Evolutionary conservation across 2,329 filamentous ascomycete species (phyloP).

Genomic region (Colletotrichum chrysophilum): DNA sequence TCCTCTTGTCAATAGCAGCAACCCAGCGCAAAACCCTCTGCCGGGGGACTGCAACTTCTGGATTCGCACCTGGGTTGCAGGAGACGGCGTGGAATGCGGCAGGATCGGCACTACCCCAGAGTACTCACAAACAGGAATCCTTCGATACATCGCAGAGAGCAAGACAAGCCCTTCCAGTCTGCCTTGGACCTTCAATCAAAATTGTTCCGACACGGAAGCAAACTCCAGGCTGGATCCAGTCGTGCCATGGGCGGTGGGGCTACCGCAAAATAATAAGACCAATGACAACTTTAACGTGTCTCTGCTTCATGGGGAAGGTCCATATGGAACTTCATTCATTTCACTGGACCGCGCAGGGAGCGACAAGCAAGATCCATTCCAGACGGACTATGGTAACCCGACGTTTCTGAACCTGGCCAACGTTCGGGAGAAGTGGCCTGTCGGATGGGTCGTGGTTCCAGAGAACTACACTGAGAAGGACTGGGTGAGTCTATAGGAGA

Average conservation of each 20-base stretch:
- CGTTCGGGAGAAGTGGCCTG: slow-evolving; percentile 7
- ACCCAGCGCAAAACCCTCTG: slow-evolving; percentile 4
- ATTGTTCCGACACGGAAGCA: slow-evolving; percentile 31
- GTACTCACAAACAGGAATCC: slow-evolving; percentile 27
- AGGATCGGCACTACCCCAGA: not conserved
- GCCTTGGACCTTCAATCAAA: slow-evolving; percentile 21
- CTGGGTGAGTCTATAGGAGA: slow-evolving; percentile 8
- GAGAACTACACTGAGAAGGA: slow-evolving; percentile 21
- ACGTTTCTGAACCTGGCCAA: slow-evolving; percentile 34
- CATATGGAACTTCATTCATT: slow-evolving; percentile 29
- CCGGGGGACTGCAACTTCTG: slow-evolving; percentile 26
- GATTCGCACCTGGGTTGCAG: slow-evolving; percentile 24
- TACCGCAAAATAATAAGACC: not conserved
- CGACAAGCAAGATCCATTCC: slow-evolving; percentile 5
- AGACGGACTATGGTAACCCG: slow-evolving; percentile 47
- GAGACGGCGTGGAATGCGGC: not conserved
- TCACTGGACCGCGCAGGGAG: not conserved
- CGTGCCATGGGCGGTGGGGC: slow-evolving; percentile 24
- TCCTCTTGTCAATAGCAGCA: not conserved
- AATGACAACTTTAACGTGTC: not conserved
- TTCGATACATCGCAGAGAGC: slow-evolving; percentile 26
- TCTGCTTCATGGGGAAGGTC: not conserved
- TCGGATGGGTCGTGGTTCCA: slow-evolving; percentile 20
- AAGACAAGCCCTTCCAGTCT: slow-evolving; percentile 18
- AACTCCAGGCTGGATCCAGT: slow-evolving; percentile 29